Base-by-base conservation (phyloP, 495 filamentous ascomycete genomes). In the Durotheca rogersii region DNA sequence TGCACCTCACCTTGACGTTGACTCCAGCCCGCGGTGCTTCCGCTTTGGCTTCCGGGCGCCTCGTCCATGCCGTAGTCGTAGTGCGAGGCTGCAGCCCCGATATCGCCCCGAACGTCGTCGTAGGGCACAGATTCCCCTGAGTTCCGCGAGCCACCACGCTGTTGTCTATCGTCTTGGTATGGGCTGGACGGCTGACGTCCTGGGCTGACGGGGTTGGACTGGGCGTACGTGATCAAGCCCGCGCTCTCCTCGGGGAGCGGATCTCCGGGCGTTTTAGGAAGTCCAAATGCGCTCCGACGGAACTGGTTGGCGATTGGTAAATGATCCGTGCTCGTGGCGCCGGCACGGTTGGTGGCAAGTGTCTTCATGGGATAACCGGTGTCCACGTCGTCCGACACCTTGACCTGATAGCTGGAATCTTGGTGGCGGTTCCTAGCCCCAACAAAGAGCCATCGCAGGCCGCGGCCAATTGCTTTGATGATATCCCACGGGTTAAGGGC, bases 401-500 rank as follows among this genome's bases (percentile, higher is more conserved):
- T 68, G 32, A 46, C 18, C 40, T 66, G 62, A 44, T 79, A 79
- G 36, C 72, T 76, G 18, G 60, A 36, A 38, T 80, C 74, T 15
- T 68, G 53, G 25, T 67, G 64, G 25, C 79, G 72, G 52, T 60
- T 52, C 61, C 81, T 83, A 30, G 78, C 74, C 27, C 90, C 88
- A 7, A 89, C 81, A 35, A 90, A 81, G 12, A 93, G 66, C 90
- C 90, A 96, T 52, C 83, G 79, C 53, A 88, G 83, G 16, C 87
- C 84, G 16, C 90, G 80, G 6, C 82, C 85, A 27, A 86, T 76
- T 7, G 86, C 87, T 67, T 89, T 92, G 44, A 90, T 58, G 30
- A 95, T 75, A 61, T 96, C 90, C 80, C 88, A 86, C 14, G 87
- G 78, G 60, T 94, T 94, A 70, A 93, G 80, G 4, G 88, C 83